Conservation (phyloP, 1,139 yeast species). For the Waltiozyma sp. region DNA sequence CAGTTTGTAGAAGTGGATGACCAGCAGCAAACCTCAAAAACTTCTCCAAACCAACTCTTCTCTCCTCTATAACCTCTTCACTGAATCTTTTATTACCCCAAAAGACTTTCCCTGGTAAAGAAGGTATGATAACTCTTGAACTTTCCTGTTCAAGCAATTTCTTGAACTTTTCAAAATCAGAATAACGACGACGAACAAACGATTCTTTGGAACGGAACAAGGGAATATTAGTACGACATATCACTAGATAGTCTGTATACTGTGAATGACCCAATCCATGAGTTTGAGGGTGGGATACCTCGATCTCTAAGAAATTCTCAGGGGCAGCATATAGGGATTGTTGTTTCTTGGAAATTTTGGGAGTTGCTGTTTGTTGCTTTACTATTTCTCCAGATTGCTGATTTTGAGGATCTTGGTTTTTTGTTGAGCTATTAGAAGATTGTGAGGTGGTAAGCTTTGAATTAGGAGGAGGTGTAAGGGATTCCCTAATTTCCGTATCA, state of each 20-base stretch:
- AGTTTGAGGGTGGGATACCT: constrained; percentile 69
- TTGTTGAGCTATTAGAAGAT: background rate
- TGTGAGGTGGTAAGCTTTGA: background rate
- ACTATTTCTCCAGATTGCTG: background rate
- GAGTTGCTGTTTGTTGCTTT: background rate
- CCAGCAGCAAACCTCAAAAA: constrained; percentile 79
- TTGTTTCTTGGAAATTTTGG: background rate
- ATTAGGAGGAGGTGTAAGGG: constrained; percentile 5
- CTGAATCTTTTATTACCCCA: constrained; percentile 55
- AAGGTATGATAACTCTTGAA: constrained; percentile 72
- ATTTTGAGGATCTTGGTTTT: background rate
- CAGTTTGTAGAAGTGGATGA: constrained; percentile 88
- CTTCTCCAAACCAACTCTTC: constrained; percentile 76
- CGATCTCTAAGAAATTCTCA: constrained; percentile 87
- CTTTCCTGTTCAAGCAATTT: constrained; percentile 67
- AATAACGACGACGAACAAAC: constrained; percentile 73
- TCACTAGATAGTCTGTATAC: constrained; percentile 86
- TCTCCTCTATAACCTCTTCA: constrained; percentile 72
- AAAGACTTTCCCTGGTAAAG: constrained; percentile 68
- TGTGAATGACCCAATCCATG: constrained; percentile 47
- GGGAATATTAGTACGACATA: constrained; percentile 82
- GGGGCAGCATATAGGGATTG: constrained; percentile 68
- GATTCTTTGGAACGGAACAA: constrained; percentile 53
- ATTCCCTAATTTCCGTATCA: constrained; percentile 16
- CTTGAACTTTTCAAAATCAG: constrained; percentile 79